Percentiles rank a stretch among this genome's conserved stretches.
These are phyloP conservation scores for Diaporthe destruens DNA, from an alignment of 2,329 filamentous ascomycete genomes.

Conservation along the genomic window DNA sequence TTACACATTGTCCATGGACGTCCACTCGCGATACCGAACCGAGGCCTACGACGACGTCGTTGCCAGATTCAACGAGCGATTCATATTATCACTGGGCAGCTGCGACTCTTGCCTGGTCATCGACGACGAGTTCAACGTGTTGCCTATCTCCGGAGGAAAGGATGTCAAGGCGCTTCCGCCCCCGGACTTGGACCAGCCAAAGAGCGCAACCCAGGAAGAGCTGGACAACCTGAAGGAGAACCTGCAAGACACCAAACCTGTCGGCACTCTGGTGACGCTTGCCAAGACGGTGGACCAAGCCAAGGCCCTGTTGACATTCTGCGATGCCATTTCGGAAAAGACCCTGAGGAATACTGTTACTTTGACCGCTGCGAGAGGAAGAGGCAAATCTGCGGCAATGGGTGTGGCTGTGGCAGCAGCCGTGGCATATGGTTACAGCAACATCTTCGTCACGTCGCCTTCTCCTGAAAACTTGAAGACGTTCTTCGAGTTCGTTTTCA, in stretches of 20 bases:
- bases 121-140: constrained; percentile 96
- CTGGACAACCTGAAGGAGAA: constrained; percentile 89
- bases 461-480: constrained; percentile 99
- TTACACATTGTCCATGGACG: constrained; percentile 97
- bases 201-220: constrained; percentile 79
- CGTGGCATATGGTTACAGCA: constrained; percentile 96
- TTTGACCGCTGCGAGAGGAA: constrained; percentile 91
- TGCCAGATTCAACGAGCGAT: constrained; percentile 96
- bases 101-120: constrained; percentile 96
- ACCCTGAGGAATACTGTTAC: constrained; percentile 93
- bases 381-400: constrained; percentile 96
- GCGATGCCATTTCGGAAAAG: constrained; percentile 96
- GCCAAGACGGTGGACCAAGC: constrained; percentile 95
- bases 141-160: constrained; percentile 96
- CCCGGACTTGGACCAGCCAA: constrained; percentile 78
- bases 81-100: constrained; percentile 93
- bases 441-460: constrained; percentile 98
- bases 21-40: constrained; percentile 95
- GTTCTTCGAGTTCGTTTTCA: constrained; percentile 97
- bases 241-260: constrained; percentile 85
- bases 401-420: constrained; percentile 95
- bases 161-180: constrained; percentile 86
- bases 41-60: constrained; percentile 96
- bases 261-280: constrained; percentile 85
- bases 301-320: constrained; percentile 95